phyloP scores from a whole-genome alignment of 1,284 basidiomycete genomes.

The Kwoniella shivajii region DNA sequence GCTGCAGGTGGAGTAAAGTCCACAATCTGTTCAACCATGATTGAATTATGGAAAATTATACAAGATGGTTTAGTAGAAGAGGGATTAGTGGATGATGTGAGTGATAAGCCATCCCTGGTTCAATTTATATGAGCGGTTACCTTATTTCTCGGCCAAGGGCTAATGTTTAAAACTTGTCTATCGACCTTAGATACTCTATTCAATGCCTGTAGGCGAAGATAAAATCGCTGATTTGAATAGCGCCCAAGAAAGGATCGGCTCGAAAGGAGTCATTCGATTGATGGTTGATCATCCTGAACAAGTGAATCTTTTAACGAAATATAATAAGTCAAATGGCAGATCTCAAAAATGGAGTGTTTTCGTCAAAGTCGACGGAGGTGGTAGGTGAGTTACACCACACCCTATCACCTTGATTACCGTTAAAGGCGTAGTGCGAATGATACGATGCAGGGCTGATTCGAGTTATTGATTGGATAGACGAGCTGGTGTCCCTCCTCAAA shows the following conservation, averaged over 20 bases:
- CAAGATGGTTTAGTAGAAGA: slow-evolving; percentile 61
- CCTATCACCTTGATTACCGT: not conserved
- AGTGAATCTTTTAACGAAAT: slow-evolving; percentile 65
- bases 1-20: slow-evolving; percentile 57
- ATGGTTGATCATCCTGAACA: slow-evolving; percentile 77
- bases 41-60: slow-evolving; percentile 44
- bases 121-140: too few relatives aligned
- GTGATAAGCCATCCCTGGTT: too few relatives aligned
- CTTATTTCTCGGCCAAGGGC: too few relatives aligned
- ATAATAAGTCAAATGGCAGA: slow-evolving; percentile 40
- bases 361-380: slow-evolving; percentile 77
- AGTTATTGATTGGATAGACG: slow-evolving; percentile 60
- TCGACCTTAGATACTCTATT: slow-evolving; percentile 70
- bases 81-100: slow-evolving; percentile 71
- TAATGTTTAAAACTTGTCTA: not conserved
- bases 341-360: slow-evolving; percentile 68
- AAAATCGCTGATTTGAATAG: slow-evolving; percentile 70
- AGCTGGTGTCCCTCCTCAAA: slow-evolving; percentile 69
- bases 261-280: slow-evolving; percentile 65
- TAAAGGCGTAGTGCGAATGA: not conserved
- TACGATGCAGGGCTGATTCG: not conserved
- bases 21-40: slow-evolving; percentile 44
- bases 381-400: slow-evolving; percentile 60
- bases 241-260: slow-evolving; percentile 62
- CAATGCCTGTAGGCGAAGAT: slow-evolving; percentile 68